A percentile compares a stretch with the other conserved stretches of the same genome.
Conservation (phyloP, 2,329 filamentous ascomycete genomes). For the Cercospora citrullina region DNA sequence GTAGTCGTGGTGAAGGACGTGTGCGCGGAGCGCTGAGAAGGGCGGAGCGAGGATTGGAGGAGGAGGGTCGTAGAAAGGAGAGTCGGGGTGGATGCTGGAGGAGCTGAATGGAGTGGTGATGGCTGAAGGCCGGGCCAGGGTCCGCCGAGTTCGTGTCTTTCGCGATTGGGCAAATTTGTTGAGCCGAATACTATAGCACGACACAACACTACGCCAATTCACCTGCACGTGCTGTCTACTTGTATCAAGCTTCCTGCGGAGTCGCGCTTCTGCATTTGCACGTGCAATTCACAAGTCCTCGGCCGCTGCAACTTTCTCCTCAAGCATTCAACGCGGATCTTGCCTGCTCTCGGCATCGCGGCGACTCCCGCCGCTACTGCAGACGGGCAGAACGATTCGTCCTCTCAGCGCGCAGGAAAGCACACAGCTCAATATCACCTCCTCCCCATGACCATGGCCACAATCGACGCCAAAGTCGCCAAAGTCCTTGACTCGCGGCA, state of each 20-base stretch:
- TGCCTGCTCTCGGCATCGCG: neutral
- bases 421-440: neutral
- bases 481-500: slow-evolving; percentile 48
- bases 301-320: neutral
- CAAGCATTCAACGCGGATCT: neutral
- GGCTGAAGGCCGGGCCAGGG: neutral
- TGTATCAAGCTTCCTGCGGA: neutral
- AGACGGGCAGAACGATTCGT: neutral
- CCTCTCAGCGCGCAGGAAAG: neutral
- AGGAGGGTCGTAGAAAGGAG: neutral
- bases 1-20: slow-evolving; percentile 32
- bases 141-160: neutral
- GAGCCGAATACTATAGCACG: neutral
- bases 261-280: neutral
- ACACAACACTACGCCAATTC: neutral
- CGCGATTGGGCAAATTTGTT: neutral
- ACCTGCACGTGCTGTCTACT: neutral
- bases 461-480: slow-evolving; percentile 54
- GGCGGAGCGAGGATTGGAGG: neutral
- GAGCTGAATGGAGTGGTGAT: neutral
- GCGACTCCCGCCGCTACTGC: neutral
- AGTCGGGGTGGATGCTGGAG: neutral
- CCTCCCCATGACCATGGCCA: slow-evolving; percentile 15
- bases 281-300: neutral
- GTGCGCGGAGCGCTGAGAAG: slow-evolving; percentile 20